Evolutionary conservation across 1,284 basidiomycete species (phyloP).

Genomic region (Puccinia polysora): DNA sequence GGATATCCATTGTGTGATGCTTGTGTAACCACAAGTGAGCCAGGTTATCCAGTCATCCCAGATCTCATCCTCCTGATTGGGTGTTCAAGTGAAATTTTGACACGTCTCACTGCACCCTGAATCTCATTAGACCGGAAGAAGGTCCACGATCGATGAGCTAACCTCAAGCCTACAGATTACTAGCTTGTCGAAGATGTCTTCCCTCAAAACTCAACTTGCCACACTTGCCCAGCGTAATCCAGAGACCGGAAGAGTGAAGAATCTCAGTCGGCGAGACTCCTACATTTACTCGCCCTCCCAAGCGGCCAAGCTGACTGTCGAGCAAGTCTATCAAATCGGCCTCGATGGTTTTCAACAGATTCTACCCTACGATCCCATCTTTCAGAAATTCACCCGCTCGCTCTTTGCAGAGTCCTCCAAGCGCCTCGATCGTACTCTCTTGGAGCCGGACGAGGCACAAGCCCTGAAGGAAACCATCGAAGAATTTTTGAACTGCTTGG

Average conservation of each 20-base stretch:
- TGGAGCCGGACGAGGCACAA: slow-evolving; percentile 63
- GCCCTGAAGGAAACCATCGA: slow-evolving; percentile 63
- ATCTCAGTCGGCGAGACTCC: slow-evolving; percentile 49
- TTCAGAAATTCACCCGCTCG: slow-evolving; percentile 59
- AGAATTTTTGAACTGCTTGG: slow-evolving; percentile 67
- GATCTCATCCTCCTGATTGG: too few relatives aligned
- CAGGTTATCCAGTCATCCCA: too few relatives aligned
- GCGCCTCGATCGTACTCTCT: slow-evolving; percentile 72
- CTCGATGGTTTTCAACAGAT: slow-evolving; percentile 71
- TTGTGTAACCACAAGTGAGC: not conserved
- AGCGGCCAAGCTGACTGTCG: slow-evolving; percentile 75
- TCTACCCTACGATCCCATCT: slow-evolving; percentile 60
- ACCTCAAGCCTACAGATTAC: not conserved
- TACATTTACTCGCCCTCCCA: slow-evolving; percentile 83
- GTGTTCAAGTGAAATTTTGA: too few relatives aligned
- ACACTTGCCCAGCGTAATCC: slow-evolving; percentile 34
- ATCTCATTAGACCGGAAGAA: not conserved
- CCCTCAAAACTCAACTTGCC: slow-evolving; percentile 32
- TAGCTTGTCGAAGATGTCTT: slow-evolving; percentile 22
- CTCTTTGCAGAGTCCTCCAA: slow-evolving; percentile 81
- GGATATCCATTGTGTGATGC: not conserved
- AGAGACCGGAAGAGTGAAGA: slow-evolving; percentile 17
- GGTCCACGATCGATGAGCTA: not conserved
- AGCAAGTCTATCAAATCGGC: slow-evolving; percentile 77
- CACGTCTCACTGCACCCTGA: too few relatives aligned